phyloP scores from a whole-genome alignment of 129 eudicot genomes.

The Smallanthus sonchifolius region DNA sequence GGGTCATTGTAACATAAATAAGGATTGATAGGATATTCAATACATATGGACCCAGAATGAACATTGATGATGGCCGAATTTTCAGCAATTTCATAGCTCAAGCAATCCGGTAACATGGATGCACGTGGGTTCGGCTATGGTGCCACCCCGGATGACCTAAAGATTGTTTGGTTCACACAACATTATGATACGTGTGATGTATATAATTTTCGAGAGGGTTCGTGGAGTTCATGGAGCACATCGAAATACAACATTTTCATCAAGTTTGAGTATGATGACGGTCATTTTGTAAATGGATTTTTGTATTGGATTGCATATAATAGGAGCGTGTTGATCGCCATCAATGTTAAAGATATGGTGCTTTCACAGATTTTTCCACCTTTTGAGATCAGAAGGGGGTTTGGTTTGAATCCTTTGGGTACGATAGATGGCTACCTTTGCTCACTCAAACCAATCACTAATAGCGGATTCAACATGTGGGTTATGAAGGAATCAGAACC shows the following conservation, averaged over 20 bases:
- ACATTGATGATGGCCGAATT: too few relatives aligned
- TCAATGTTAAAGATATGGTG: conserved; percentile 5
- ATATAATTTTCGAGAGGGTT: neutral
- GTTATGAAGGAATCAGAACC: conserved; percentile 2
- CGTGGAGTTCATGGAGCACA: conserved; percentile 12
- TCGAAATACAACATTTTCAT: neutral
- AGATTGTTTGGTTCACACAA: neutral
- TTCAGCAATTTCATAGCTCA: too few relatives aligned
- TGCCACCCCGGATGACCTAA: neutral
- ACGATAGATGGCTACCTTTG: conserved; percentile 5
- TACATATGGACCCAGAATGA: too few relatives aligned
- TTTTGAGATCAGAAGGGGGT: neutral
- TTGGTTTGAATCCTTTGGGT: neutral
- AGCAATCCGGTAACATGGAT: too few relatives aligned
- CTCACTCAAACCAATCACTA: neutral
- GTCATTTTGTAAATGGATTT: neutral
- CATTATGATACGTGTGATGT: neutral
- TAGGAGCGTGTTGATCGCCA: neutral
- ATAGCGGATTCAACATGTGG: conserved; percentile 4
- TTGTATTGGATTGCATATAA: neutral
- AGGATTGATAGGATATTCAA: too few relatives aligned
- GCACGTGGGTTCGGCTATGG: conserved; percentile 13
- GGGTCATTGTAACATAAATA: too few relatives aligned
- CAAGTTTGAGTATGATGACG: neutral
- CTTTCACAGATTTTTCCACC: conserved; percentile 1